phyloP scores from a whole-genome alignment of 139 green algal genomes.

The Haematococcus lacustris region DNA sequence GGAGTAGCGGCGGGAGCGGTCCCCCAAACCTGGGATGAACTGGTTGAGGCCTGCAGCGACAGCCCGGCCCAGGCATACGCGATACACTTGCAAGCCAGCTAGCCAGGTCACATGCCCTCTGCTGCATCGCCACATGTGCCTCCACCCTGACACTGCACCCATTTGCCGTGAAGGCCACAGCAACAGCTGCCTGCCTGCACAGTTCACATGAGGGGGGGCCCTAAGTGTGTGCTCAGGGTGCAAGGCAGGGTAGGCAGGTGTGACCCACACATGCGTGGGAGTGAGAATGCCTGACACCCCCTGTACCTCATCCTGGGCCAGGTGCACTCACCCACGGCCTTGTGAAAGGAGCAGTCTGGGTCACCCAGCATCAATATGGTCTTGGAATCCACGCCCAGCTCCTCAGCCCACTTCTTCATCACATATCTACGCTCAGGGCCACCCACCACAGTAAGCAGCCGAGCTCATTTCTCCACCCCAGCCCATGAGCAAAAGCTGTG shows the following conservation, averaged over 20 bases:
- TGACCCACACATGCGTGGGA: not conserved
- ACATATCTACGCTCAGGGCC: not conserved
- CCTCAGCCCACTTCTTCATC: conserved; percentile 1
- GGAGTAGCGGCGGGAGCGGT: conserved; percentile 18
- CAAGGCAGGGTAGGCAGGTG: not conserved
- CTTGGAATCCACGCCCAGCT: conserved; percentile 17
- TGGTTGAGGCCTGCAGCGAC: conserved; percentile 25
- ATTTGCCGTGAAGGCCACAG: too few relatives aligned
- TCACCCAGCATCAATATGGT: conserved; percentile 21
- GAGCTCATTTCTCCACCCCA: too few relatives aligned
- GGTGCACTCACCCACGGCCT: conserved; percentile 12
- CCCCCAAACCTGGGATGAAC: conserved; percentile 19
- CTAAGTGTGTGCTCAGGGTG: not conserved
- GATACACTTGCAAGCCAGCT: too few relatives aligned
- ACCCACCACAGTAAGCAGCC: not conserved
- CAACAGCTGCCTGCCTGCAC: too few relatives aligned
- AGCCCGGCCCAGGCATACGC: too few relatives aligned
- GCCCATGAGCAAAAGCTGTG: too few relatives aligned
- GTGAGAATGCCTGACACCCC: not conserved
- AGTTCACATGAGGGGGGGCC: too few relatives aligned
- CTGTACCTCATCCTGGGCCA: not conserved
- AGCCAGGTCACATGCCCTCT: too few relatives aligned
- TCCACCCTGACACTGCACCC: too few relatives aligned
- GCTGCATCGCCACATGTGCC: too few relatives aligned
- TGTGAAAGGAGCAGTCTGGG: conserved; percentile 17